Conservation (phyloP, 1,284 basidiomycete species). For the Microbotryum lychnidis-dioicae region DNA sequence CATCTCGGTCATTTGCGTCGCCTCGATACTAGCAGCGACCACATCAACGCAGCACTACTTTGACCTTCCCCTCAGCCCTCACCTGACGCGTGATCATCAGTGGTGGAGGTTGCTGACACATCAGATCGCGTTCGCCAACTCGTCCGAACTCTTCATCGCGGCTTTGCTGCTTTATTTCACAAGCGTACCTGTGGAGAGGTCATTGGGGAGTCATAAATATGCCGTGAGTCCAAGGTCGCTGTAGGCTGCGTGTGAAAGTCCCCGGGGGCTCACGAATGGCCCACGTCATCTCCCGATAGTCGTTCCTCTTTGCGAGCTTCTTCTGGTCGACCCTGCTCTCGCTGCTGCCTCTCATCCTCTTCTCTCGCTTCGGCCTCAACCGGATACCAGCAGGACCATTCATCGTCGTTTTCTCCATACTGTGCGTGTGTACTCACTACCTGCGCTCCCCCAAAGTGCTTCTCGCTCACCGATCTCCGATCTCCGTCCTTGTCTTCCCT, state of each 20-base stretch:
- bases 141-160: conserved; percentile 71
- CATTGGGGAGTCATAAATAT: conserved; percentile 78
- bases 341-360: conserved; percentile 54
- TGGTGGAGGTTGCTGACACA: conserved; percentile 75
- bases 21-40: conserved; percentile 62
- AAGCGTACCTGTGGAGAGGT: conserved; percentile 66
- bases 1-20: conserved; percentile 60
- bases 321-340: conserved; percentile 60
- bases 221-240: conserved; percentile 52
- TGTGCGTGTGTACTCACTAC: conserved; percentile 75
- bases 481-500: not conserved
- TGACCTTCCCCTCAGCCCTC: conserved; percentile 55
- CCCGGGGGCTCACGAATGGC: too few relatives aligned
- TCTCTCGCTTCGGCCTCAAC: conserved; percentile 59
- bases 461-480: not conserved
- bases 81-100: conserved; percentile 46
- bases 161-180: conserved; percentile 67
- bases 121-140: conserved; percentile 71
- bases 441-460: conserved; percentile 43
- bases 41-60: conserved; percentile 56
- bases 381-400: conserved; percentile 66
- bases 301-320: conserved; percentile 60
- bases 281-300: conserved; percentile 47
- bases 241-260: too few relatives aligned
- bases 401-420: conserved; percentile 53